Evolutionary conservation across 768 basidiomycete species (phyloP), one percentile per base, ranked within the genome.

Genomic region (Boletus rufocinnamomeus): DNA sequence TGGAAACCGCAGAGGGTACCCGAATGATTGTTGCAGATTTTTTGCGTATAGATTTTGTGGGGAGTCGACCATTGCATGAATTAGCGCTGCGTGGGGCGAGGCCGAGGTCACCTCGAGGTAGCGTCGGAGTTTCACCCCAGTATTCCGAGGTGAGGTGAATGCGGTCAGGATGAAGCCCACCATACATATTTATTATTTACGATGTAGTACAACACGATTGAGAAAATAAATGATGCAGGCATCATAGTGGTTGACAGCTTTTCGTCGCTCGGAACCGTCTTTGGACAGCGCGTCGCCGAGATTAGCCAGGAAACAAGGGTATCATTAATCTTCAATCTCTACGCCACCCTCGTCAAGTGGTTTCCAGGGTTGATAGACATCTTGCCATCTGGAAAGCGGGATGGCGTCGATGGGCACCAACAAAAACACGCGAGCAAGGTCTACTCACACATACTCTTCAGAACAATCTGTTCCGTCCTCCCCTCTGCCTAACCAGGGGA

Each of bases 291-390:
- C 16, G 2, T 19, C 11, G 27, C 27, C 6, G 19, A 34, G 27
- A 40, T 17, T 5, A 40, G 17, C 35, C 23, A 16, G n/a, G 10
- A 25, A 45, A 30, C 14, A 37, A 38, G 7, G 11, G 3, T 43
- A 44, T 54, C 41, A n/a, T n/a, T n/a, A 52, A 27, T 43, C 43
- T 0, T 58, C 52, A 25, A 30, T 5, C n/a, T 66, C 56, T 13
- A 59, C 49, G 6, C 66, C 60, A 7, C 65, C 60, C 30, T 66
- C 66, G 50, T 67, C 50, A 11, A 63, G 58, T 16, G 60, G 67
- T n/a, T 38, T 68, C 67, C 67, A 66, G 3, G 52, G 30, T n/a
- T 45, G 56, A 54, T 55, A 58, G 30, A 63, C 63, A 21, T 68
- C 59, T 23, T 51, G n/a, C 59, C 63, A 65, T n/a, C 67, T 66